These are phyloP conservation scores for Vachellia collinsii DNA, from an alignment of 306 rosid species.

Conservation along the genomic window DNA sequence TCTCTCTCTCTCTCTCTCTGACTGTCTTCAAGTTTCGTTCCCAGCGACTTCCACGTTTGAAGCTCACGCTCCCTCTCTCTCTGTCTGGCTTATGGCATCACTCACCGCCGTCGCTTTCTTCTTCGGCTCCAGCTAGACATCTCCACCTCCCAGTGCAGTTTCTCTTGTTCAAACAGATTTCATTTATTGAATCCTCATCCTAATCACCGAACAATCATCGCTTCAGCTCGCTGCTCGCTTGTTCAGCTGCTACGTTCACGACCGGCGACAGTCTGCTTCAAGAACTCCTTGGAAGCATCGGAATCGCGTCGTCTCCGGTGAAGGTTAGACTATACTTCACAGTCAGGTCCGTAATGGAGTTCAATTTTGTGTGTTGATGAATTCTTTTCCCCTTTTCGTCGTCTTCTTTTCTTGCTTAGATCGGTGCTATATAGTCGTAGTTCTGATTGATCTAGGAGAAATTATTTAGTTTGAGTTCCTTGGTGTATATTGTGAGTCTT, in stretches of 20 bases:
- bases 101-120: too few relatives aligned
- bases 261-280: not conserved
- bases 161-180: not conserved
- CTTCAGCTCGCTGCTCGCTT: not conserved
- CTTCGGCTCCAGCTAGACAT: not conserved
- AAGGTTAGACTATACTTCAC: conserved; percentile 7
- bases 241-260: not conserved
- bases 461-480: not conserved
- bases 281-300: not conserved
- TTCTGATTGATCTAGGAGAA: not conserved
- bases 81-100: not conserved
- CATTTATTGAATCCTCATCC: not conserved
- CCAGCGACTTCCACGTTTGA: not conserved
- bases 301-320: not conserved
- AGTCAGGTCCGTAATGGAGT: not conserved
- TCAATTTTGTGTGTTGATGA: not conserved
- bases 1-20: too few relatives aligned
- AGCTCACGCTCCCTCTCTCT: not conserved
- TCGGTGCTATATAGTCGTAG: not conserved
- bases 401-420: not conserved
- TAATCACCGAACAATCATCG: not conserved
- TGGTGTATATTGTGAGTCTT: not conserved
- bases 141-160: not conserved
- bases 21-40: too few relatives aligned
- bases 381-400: not conserved